phyloP scores from a whole-genome alignment of 2,329 filamentous ascomycete genomes.

The Pseudogymnoascus sp. region DNA sequence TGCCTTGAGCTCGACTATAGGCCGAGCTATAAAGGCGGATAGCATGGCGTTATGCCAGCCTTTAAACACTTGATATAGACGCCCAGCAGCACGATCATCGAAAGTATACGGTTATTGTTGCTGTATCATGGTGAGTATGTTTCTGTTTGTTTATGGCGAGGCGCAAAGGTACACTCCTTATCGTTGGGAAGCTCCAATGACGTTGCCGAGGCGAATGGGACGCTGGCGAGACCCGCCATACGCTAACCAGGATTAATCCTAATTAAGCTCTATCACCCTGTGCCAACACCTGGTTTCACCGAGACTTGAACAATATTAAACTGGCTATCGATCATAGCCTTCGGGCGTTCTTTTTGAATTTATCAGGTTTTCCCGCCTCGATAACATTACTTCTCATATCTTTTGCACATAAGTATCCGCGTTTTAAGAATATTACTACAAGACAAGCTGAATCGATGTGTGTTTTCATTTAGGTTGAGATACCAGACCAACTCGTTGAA shows the following conservation, averaged over 20 bases:
- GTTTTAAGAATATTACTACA: neutral
- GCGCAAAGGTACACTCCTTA: neutral
- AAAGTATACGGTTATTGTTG: neutral
- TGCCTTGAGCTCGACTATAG: conserved; percentile 92
- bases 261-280: neutral
- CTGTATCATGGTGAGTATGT: neutral
- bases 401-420: neutral
- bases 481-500: neutral
- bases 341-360: neutral
- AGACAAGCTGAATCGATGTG: neutral
- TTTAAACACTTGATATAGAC: neutral
- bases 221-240: neutral
- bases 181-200: conserved; percentile 7
- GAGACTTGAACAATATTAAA: neutral
- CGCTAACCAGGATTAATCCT: neutral
- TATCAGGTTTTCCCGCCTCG: neutral
- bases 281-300: neutral
- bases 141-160: neutral
- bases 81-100: neutral
- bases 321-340: neutral
- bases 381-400: neutral
- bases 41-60: conserved; percentile 59
- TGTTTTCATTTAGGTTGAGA: neutral
- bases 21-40: conserved; percentile 92
- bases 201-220: conserved; percentile 4